Conservation (phyloP, 23 red algal species). For the Gracilaria gracilis region DNA sequence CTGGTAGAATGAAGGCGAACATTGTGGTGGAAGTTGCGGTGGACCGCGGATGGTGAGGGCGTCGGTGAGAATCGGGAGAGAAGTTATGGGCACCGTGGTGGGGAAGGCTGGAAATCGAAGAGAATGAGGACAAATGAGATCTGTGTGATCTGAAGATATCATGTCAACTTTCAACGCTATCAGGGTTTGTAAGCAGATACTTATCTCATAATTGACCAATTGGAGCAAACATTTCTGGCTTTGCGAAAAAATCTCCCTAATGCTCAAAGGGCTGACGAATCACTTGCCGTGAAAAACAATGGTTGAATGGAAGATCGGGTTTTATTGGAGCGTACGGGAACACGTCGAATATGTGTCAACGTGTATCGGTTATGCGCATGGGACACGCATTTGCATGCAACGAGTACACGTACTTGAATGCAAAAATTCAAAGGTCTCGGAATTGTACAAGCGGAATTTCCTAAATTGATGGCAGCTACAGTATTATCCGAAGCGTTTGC, state of each 20-base stretch:
- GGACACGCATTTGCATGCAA: no score
- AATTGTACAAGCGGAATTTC: no score
- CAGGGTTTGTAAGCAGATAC: no score
- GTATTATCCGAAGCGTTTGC: no score
- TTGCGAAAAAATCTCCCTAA: neutral
- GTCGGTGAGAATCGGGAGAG: slow-evolving; percentile 4
- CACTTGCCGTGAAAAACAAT: neutral
- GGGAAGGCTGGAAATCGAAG: slow-evolving; percentile 2
- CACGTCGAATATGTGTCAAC: no score
- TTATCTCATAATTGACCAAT: neutral
- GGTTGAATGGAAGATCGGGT: no score
- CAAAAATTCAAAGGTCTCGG: no score
- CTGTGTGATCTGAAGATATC: slow-evolving; percentile 12
- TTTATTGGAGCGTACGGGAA: no score
- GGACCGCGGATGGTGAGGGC: neutral
- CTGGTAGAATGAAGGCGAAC: neutral
- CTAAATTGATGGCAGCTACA: no score
- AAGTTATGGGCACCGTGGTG: neutral
- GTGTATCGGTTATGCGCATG: no score
- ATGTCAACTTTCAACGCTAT: neutral
- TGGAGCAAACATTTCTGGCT: neutral
- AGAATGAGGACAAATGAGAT: slow-evolving; percentile 8
- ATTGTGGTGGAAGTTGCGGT: neutral
- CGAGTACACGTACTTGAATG: no score
- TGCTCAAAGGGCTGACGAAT: neutral